Evolutionary conservation across 306 rosid genomes (phyloP).

Genomic region (Dalbergia oliveri): DNA sequence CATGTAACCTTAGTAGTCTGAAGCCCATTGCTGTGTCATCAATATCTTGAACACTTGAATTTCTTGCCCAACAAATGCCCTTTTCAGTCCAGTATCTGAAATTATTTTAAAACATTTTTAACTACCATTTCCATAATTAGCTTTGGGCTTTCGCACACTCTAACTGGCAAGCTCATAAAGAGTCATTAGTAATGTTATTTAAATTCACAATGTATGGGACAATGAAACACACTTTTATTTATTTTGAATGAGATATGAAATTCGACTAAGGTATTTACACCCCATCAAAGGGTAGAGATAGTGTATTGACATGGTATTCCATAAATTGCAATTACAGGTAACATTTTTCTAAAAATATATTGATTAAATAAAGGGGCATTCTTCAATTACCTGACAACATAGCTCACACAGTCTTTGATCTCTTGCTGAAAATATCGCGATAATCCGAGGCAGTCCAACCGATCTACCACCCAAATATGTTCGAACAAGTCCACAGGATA

Average conservation of each 20-base stretch:
- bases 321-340: too few species aligned
- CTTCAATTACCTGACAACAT: conserved; percentile 67
- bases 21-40: conserved; percentile 98
- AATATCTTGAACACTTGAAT: conserved; percentile 74
- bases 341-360: too few species aligned
- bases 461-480: conserved; percentile 82
- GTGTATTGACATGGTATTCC: too few species aligned
- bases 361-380: too few species aligned
- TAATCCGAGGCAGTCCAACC: conserved; percentile 87
- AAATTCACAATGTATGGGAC: too few species aligned
- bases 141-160: too few species aligned
- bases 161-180: too few species aligned
- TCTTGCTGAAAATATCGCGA: conserved; percentile 69
- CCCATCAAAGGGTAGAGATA: too few species aligned
- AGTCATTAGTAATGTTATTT: too few species aligned
- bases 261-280: too few species aligned
- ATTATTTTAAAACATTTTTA: not conserved
- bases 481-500: conserved; percentile 93
- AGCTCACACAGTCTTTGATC: conserved; percentile 66
- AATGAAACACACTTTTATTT: too few species aligned
- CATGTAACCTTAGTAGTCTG: conserved; percentile 76
- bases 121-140: not conserved
- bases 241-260: too few species aligned
- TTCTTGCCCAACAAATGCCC: conserved; percentile 91
- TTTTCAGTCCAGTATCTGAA: conserved; percentile 81